phyloP scores from a whole-genome alignment of 2,329 filamentous ascomycete species.

The Chaetothyriales sp. region DNA sequence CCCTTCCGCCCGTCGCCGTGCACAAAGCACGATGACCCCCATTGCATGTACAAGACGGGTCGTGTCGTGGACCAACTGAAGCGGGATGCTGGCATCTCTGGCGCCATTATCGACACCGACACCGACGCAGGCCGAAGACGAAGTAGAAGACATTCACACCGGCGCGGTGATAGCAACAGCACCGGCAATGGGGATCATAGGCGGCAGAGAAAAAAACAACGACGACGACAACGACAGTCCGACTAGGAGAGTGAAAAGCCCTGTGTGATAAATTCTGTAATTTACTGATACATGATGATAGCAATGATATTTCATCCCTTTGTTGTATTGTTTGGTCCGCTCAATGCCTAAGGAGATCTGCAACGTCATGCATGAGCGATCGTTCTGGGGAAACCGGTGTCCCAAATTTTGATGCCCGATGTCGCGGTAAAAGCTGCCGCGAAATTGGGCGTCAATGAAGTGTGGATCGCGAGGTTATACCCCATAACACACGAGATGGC shows the following conservation, averaged over 20 bases:
- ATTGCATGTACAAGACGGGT: slow-evolving; percentile 55
- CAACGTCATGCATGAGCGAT: too few relatives aligned
- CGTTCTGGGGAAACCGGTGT: too few relatives aligned
- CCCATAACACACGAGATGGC: background rate
- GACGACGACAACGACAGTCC: background rate
- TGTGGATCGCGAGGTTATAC: too few relatives aligned
- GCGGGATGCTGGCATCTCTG: slow-evolving; percentile 27
- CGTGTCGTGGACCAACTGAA: slow-evolving; percentile 44
- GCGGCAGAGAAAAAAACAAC: background rate
- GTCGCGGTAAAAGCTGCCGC: background rate
- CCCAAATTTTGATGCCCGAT: too few relatives aligned
- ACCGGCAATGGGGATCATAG: background rate
- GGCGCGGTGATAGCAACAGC: background rate
- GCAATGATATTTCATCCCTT: background rate
- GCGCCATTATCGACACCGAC: background rate
- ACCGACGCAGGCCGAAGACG: background rate
- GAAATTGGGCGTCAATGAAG: background rate
- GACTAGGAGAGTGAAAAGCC: background rate
- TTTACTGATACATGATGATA: background rate
- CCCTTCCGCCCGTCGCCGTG: slow-evolving; percentile 64
- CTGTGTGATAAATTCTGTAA: background rate
- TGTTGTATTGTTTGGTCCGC: too few relatives aligned
- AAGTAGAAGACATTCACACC: background rate
- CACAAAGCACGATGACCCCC: slow-evolving; percentile 47
- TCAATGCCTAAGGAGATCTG: too few relatives aligned